Conservation (phyloP, 75 land plant species). For the Cunninghamia lanceolata region DNA sequence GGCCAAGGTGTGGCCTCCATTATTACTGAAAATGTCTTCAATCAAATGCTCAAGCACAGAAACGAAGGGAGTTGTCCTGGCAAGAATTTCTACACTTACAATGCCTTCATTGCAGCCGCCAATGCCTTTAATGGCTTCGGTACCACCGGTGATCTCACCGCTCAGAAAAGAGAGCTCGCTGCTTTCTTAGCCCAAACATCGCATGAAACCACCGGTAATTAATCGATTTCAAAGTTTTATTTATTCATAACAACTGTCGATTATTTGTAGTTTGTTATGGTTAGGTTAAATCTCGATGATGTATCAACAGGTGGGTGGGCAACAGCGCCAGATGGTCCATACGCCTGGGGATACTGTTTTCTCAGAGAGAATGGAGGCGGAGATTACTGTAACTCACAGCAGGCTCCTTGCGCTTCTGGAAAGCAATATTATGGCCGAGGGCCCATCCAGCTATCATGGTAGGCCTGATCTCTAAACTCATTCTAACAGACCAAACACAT, state of each 20-base stretch:
- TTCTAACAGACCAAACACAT: not conserved
- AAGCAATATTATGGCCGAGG: slow-evolving; percentile 71
- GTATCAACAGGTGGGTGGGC: slow-evolving; percentile 58
- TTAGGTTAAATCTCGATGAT: not conserved
- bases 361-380: slow-evolving; percentile 18
- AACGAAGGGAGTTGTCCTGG: slow-evolving; percentile 23
- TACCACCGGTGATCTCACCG: slow-evolving; percentile 33
- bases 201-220: slow-evolving; percentile 63
- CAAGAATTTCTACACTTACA: slow-evolving; percentile 55
- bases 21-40: slow-evolving; percentile 33
- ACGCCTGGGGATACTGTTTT: slow-evolving; percentile 68
- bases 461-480: not conserved
- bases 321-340: slow-evolving; percentile 68
- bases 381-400: slow-evolving; percentile 37
- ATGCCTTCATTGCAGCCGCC: slow-evolving; percentile 59
- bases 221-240: not conserved
- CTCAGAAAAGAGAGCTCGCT: slow-evolving; percentile 61
- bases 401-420: slow-evolving; percentile 55
- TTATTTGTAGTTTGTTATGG: not conserved
- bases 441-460: slow-evolving; percentile 68
- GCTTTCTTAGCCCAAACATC: slow-evolving; percentile 73
- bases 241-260: not conserved
- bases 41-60: slow-evolving; percentile 49
- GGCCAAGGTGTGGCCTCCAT: slow-evolving; percentile 26
- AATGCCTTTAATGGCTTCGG: slow-evolving; percentile 44